Conservation (phyloP, 352 stramenopile species). For the Blastocystis hominis region DNA sequence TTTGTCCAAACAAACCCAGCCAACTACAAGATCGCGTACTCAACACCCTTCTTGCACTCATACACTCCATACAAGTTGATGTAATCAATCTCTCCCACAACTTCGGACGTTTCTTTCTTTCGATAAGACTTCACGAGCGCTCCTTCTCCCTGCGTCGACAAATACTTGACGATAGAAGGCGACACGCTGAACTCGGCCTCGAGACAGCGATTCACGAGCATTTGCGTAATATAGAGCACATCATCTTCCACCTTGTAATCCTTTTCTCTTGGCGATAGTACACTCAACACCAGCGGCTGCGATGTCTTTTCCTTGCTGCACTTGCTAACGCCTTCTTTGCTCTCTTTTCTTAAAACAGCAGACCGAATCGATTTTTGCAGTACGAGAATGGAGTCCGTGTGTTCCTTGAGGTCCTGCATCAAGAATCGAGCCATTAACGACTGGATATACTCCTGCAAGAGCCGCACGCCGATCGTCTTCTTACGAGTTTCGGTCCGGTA, state of each 20-base stretch:
- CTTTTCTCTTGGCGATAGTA: neutral
- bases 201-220: constrained; percentile 1
- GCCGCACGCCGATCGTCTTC: constrained; percentile 16
- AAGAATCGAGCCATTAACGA: neutral
- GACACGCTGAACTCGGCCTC: neutral
- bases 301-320: neutral
- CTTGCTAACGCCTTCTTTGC: neutral
- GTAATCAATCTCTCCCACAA: neutral
- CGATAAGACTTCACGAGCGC: neutral
- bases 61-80: neutral
- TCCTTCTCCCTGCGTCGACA: neutral
- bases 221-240: constrained; percentile 6
- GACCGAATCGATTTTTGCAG: constrained; percentile 10
- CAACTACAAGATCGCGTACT: constrained; percentile 24
- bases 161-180: neutral
- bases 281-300: neutral
- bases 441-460: neutral
- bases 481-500: constrained; percentile 3
- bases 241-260: neutral
- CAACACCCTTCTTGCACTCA: neutral
- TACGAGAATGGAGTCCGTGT: neutral
- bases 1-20: neutral
- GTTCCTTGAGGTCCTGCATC: neutral
- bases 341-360: neutral
- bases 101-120: neutral